Evolutionary conservation across 768 basidiomycete genomes (phyloP).

Genomic region (Lactarius hengduanensis): DNA sequence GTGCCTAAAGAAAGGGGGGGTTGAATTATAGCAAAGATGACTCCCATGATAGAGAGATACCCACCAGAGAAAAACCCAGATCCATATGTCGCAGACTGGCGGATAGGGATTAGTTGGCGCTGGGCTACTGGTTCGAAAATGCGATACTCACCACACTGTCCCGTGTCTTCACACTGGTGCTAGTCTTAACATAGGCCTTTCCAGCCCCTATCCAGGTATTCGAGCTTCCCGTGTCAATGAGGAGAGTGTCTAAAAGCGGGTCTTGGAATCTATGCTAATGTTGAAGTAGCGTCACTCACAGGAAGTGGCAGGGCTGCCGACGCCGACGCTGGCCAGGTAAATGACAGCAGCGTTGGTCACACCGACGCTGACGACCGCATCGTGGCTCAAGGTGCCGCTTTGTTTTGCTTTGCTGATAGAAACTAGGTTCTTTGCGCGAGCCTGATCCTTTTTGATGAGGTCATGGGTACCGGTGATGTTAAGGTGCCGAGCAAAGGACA

Average conservation of each 20-base stretch:
- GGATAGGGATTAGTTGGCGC: constrained; percentile 4
- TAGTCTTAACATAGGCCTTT: constrained; percentile 45
- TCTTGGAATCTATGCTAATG: constrained; percentile 5
- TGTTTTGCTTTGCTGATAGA: constrained; percentile 40
- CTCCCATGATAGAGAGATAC: not conserved
- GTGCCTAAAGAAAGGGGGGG: constrained; percentile 22
- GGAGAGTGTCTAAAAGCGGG: constrained; percentile 44
- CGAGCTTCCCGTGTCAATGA: constrained; percentile 67
- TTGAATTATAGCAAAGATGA: not conserved
- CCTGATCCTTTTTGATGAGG: constrained; percentile 51
- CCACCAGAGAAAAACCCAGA: constrained; percentile 60
- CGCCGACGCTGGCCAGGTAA: constrained; percentile 42
- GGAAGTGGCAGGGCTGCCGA: constrained; percentile 54
- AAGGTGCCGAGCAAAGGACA: constrained; percentile 56
- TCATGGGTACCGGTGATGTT: constrained; percentile 52
- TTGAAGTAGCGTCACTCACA: constrained; percentile 38
- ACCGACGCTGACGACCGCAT: constrained; percentile 33
- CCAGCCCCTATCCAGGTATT: constrained; percentile 70
- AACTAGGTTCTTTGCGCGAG: constrained; percentile 47
- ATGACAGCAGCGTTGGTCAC: constrained; percentile 44
- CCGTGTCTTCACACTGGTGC: constrained; percentile 47
- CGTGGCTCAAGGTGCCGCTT: constrained; percentile 30
- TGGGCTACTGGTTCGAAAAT: not conserved
- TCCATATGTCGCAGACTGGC: constrained; percentile 56
- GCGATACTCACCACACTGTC: constrained; percentile 46